Conservation (phyloP, 1,139 yeast species). For the Yamadazyma diddensiae region DNA sequence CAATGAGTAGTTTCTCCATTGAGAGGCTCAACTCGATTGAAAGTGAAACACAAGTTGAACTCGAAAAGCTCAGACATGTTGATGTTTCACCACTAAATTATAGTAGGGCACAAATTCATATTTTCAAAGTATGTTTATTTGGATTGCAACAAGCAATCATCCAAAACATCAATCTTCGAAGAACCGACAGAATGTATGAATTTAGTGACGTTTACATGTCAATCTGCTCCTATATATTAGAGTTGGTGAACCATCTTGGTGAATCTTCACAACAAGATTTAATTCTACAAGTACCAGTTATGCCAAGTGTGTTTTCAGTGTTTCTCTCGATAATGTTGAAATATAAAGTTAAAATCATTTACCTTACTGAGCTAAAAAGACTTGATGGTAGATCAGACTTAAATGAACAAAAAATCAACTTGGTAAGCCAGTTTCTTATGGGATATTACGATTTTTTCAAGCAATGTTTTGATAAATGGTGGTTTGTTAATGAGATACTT, state of each 20-base stretch:
- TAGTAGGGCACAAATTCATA: not conserved
- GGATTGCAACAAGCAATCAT: not conserved
- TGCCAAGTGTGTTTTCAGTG: constrained; percentile 12
- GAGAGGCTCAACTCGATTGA: not conserved
- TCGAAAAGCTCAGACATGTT: not conserved
- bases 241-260: not conserved
- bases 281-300: constrained; percentile 10
- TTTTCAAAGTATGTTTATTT: not conserved
- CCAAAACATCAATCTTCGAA: not conserved
- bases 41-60: not conserved
- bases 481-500: constrained; percentile 19
- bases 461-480: constrained; percentile 16
- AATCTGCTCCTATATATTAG: constrained; percentile 1
- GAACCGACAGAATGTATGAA: not conserved
- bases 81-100: not conserved
- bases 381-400: constrained; percentile 9
- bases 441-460: constrained; percentile 10
- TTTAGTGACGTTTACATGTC: constrained; percentile 5
- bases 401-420: constrained; percentile 3
- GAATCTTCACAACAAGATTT: not conserved
- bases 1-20: not conserved
- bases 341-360: constrained; percentile 13
- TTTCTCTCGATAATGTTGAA: constrained; percentile 11
- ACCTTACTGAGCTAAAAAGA: constrained; percentile 11
- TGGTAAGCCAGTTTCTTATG: constrained; percentile 7